Evolutionary conservation across 2,329 filamentous ascomycete species (phyloP).

Genomic region (Xylariaceae sp.): DNA sequence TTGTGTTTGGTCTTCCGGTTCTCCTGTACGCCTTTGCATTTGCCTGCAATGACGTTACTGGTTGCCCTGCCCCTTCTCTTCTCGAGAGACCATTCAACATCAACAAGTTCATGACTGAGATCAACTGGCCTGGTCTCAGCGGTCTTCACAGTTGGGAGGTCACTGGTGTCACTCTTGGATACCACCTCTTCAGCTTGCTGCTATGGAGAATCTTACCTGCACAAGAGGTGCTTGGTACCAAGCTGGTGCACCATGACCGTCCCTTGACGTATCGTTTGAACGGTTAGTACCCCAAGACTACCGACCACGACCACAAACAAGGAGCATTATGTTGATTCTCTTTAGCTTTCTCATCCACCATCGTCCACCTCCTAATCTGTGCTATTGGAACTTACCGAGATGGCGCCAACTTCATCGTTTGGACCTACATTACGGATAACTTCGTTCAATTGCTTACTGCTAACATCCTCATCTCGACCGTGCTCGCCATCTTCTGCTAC

Average conservation of each 20-base stretch:
- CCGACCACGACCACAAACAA: constrained; percentile 1
- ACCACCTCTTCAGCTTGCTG: constrained; percentile 71
- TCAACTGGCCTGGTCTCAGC: constrained; percentile 74
- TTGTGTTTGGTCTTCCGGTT: constrained; percentile 75
- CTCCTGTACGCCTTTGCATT: constrained; percentile 77
- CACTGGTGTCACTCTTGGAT: constrained; percentile 64
- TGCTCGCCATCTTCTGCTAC: constrained; percentile 74
- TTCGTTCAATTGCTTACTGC: constrained; percentile 79
- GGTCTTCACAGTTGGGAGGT: constrained; percentile 67
- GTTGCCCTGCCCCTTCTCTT: constrained; percentile 77
- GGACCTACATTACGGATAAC: constrained; percentile 91
- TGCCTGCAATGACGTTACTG: constrained; percentile 85
- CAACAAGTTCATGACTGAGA: constrained; percentile 68
- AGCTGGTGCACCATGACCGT: constrained; percentile 65
- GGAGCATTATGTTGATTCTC: constrained; percentile 12
- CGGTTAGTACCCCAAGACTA: constrained; percentile 40
- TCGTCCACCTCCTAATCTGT: constrained; percentile 64
- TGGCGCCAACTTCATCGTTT: constrained; percentile 77
- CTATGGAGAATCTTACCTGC: constrained; percentile 75
- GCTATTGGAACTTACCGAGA: constrained; percentile 69
- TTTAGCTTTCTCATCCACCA: constrained; percentile 68
- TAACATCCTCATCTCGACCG: constrained; percentile 71
- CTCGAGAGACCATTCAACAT: constrained; percentile 64
- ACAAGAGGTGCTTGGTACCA: constrained; percentile 62
- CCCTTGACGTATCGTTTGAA: constrained; percentile 76